These are phyloP conservation scores for Beauveria brongniartii DNA, from an alignment of 2,329 filamentous ascomycete species.

Conservation along the genomic window DNA sequence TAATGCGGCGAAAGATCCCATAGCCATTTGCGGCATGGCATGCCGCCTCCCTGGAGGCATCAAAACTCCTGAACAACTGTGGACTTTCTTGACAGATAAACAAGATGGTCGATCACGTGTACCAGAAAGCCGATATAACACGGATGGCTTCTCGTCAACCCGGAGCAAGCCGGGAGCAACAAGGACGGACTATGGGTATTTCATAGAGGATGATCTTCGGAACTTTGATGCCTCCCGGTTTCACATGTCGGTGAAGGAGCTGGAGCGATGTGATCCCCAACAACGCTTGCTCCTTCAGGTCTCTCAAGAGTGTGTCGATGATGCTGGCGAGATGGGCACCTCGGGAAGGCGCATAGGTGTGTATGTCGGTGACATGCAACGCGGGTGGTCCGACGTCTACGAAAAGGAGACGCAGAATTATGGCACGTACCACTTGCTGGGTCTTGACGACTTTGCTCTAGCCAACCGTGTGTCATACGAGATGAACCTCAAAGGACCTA, in stretches of 20 bases:
- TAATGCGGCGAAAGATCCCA: neutral
- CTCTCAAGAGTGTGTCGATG: constrained; percentile 18
- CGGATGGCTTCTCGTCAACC: constrained; percentile 10
- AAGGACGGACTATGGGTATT: constrained; percentile 8
- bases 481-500: neutral
- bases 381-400: neutral
- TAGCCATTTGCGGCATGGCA: constrained; percentile 15
- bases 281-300: constrained; percentile 23
- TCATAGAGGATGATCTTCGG: constrained; percentile 10
- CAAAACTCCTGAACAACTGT: constrained; percentile 8
- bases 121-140: constrained; percentile 13
- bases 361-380: constrained; percentile 1
- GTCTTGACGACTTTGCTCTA: neutral
- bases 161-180: neutral
- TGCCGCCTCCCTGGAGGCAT: constrained; percentile 12
- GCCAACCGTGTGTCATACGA: neutral
- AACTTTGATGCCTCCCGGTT: constrained; percentile 6
- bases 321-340: neutral
- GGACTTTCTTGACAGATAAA: constrained; percentile 10
- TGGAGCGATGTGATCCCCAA: constrained; percentile 19
- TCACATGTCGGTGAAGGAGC: neutral
- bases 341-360: neutral
- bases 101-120: constrained; percentile 10
- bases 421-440: neutral
- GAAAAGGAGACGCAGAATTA: neutral